Conservation (phyloP, 305 asterid genomes). For the Solanum aculeatissimum region DNA sequence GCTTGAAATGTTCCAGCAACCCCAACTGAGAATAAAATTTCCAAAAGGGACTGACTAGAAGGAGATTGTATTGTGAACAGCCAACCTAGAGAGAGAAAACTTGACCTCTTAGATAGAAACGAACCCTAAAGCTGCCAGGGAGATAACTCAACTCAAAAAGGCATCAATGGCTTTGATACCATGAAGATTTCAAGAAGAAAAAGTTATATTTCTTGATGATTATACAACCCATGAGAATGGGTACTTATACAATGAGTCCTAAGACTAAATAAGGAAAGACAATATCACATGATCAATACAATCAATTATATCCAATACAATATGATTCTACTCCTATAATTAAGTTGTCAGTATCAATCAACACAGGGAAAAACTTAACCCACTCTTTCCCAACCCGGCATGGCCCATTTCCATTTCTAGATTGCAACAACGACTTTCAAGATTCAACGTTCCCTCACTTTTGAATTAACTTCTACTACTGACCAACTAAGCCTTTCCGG, state of each 20-base stretch:
- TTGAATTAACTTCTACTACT: neutral
- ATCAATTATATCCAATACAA: neutral
- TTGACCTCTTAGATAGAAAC: neutral
- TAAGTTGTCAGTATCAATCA: neutral
- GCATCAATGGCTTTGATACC: neutral
- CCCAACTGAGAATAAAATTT: neutral
- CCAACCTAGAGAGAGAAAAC: neutral
- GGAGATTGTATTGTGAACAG: neutral
- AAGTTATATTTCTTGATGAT: neutral
- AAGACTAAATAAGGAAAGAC: neutral
- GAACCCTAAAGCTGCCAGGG: neutral
- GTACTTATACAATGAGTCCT: neutral
- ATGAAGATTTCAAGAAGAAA: neutral
- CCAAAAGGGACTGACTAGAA: neutral
- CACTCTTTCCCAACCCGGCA: neutral
- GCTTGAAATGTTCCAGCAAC: neutral
- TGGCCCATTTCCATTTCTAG: neutral
- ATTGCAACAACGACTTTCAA: neutral
- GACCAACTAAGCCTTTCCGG: neutral
- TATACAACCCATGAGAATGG: neutral
- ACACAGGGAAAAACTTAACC: neutral
- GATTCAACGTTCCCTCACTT: neutral
- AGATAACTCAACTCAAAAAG: neutral
- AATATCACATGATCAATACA: neutral
- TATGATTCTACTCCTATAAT: neutral